phyloP scores from a whole-genome alignment of 164 flowering plant genomes.

The Magnolia kwangsiensis region DNA sequence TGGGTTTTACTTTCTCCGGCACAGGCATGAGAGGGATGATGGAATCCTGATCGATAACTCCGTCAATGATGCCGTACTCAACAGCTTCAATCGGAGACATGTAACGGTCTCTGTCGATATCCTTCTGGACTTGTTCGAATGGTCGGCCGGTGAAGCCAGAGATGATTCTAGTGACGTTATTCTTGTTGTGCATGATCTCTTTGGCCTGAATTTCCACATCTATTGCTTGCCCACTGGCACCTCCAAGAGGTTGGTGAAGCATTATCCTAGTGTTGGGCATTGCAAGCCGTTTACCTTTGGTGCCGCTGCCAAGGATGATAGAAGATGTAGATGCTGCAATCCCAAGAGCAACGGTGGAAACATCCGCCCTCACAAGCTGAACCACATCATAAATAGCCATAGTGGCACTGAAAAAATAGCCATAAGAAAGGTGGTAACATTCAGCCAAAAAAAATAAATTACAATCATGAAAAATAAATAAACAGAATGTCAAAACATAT shows the following conservation, averaged over 20 bases:
- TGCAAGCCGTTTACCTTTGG: conserved; percentile 91
- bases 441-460: neutral
- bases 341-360: conserved; percentile 91
- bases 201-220: conserved; percentile 86
- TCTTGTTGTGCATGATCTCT: conserved; percentile 77
- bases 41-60: conserved; percentile 74
- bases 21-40: conserved; percentile 77
- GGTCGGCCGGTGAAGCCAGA: conserved; percentile 67
- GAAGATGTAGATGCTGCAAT: conserved; percentile 91
- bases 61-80: conserved; percentile 87
- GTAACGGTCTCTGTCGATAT: conserved; percentile 88
- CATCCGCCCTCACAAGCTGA: conserved; percentile 89
- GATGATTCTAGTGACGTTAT: conserved; percentile 55
- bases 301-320: conserved; percentile 87
- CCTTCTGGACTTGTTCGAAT: conserved; percentile 72
- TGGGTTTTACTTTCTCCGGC: conserved; percentile 66
- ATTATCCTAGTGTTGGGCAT: conserved; percentile 95
- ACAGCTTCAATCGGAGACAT: conserved; percentile 96
- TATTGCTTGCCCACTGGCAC: conserved; percentile 75
- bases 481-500: neutral
- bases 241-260: conserved; percentile 94
- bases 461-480: neutral
- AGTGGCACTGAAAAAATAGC: conserved; percentile 52
- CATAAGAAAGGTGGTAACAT: neutral
- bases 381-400: conserved; percentile 92